Conservation (phyloP, 495 filamentous ascomycete species). For the Apodospora peruviana region DNA sequence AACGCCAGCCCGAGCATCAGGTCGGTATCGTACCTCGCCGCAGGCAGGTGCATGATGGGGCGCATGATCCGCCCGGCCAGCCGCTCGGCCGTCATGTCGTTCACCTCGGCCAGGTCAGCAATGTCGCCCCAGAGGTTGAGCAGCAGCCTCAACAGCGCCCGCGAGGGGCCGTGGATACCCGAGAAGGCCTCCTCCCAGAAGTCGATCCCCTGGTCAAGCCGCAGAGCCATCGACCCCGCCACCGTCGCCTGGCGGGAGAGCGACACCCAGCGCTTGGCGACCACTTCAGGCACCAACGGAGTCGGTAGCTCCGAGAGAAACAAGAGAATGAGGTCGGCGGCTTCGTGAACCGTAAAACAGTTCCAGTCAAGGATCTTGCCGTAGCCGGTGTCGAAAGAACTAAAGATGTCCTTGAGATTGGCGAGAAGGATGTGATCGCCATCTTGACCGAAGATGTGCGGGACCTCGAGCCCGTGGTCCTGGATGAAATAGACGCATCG, state of each 20-base stretch:
- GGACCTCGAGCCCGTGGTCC: slow-evolving; percentile 26
- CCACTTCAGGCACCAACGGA: slow-evolving; percentile 30
- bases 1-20: slow-evolving; percentile 39
- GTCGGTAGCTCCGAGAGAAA: slow-evolving; percentile 35
- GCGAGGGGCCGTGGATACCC: slow-evolving; percentile 30
- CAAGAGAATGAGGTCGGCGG: slow-evolving; percentile 32
- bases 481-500: slow-evolving; percentile 39
- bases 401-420: slow-evolving; percentile 32
- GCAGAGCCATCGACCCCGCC: slow-evolving; percentile 21
- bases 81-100: slow-evolving; percentile 42
- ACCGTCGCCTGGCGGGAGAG: slow-evolving; percentile 33
- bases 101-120: slow-evolving; percentile 25
- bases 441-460: slow-evolving; percentile 33
- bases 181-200: slow-evolving; percentile 44
- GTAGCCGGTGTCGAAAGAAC: slow-evolving; percentile 25
- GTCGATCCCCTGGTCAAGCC: slow-evolving; percentile 38
- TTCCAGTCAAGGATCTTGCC: slow-evolving; percentile 33
- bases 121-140: slow-evolving; percentile 40
- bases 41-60: slow-evolving; percentile 32
- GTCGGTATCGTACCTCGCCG: slow-evolving; percentile 28
- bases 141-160: slow-evolving; percentile 37
- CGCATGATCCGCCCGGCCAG: slow-evolving; percentile 34
- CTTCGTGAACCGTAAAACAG: slow-evolving; percentile 35
- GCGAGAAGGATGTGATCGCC: slow-evolving; percentile 26
- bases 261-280: slow-evolving; percentile 34